Base-by-base conservation (phyloP, 1,139 yeast genomes). In the Hyphopichia fennica region DNA sequence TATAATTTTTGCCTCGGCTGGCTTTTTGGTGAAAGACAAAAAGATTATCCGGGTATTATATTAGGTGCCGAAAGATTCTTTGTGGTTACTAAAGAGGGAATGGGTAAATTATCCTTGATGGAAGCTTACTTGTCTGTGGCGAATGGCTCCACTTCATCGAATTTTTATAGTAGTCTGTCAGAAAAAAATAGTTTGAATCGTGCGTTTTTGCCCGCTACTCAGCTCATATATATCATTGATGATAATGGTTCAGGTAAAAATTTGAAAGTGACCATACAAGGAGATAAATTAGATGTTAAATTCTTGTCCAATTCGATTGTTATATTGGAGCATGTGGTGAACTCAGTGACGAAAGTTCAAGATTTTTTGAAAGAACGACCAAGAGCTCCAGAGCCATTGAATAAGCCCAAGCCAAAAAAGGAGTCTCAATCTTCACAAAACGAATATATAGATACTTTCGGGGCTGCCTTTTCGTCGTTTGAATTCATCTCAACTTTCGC, bases 1-100 rank as follows among this genome's bases (percentile, higher is more conserved):
- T 78, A 82, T 50, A 81, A 84, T 50, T 74, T 86, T 47, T 85
- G 95, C 52, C 46, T 84, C 29, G 96, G 95, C 0, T 87, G 95
- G 90, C 58, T 88, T 6, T 85, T 85, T 56, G 65, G 63, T 28
- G 58, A 57, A 23, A 45, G 61, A 4, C 67, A 67, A 20, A 77
- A 77, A 18, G 71, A 68, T 22, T 72, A 73, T 39, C 83, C 84
- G 0, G 96, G 96, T 16, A 56, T 87, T n/a, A 81, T 86, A 35
- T 49, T 81, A 37, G 96, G 96, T 0, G 88, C 87, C 41, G 87
- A 86, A 47, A 65, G 83, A 31, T 75, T 84, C 36, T 84, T 81
- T 52, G 82, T 86, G 1, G 79, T 81, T 0, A 75, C 81, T 22
- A 84, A 82, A 42, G 77, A 76, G 30, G 70, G 69, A n/a, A 60